Base-by-base conservation (phyloP, 495 filamentous ascomycete genomes). In the Cladorrhinum samala region DNA sequence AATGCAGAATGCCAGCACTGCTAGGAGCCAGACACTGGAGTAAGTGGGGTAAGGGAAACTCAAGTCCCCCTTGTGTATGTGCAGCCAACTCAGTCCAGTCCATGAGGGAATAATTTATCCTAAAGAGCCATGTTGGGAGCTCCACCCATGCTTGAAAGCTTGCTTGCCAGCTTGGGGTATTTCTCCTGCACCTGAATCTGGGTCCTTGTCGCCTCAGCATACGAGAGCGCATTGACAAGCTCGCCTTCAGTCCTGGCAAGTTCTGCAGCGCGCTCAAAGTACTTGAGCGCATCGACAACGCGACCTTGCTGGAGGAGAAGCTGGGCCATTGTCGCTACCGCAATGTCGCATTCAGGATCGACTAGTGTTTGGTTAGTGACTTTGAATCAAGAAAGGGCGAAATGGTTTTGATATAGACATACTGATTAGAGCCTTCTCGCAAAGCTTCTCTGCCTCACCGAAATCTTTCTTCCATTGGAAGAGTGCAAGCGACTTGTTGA, bases 381-480 rank as follows among this genome's bases (percentile, higher is more conserved):
- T n/a, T n/a, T n/a, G n/a, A n/a, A n/a, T n/a, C n/a, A n/a, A n/a
- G n/a, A n/a, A n/a, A n/a, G n/a, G n/a, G n/a, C n/a, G n/a, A n/a
- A 23, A 45, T 42, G 52, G 21, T 24, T 16, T n/a, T n/a, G n/a
- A 9, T 13, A 36, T 19, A 14, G 37, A 77, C 89, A 73, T 83
- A 96, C 92, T 95, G 63, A 95, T 96, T 30, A 99, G 76, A 17
- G 93, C 94, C 79, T 94, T 96, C 75, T 95, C 83, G 77, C 93
- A 97, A 45, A 99, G 74, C 72, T 93, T 88, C 76, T 99, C 91
- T 11, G 94, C 92, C 72, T 95, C 94, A 19, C 78, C 69, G 64
- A 93, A 97, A 66, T 97, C 94, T 60, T 93, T 84, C 81, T 93
- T 96, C 85, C 92, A 96, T 68, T 97, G 94, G 80, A 97, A 96